Base-by-base conservation (phyloP, 2,329 filamentous ascomycete species). In the Fusarium tanahbumbuense region DNA sequence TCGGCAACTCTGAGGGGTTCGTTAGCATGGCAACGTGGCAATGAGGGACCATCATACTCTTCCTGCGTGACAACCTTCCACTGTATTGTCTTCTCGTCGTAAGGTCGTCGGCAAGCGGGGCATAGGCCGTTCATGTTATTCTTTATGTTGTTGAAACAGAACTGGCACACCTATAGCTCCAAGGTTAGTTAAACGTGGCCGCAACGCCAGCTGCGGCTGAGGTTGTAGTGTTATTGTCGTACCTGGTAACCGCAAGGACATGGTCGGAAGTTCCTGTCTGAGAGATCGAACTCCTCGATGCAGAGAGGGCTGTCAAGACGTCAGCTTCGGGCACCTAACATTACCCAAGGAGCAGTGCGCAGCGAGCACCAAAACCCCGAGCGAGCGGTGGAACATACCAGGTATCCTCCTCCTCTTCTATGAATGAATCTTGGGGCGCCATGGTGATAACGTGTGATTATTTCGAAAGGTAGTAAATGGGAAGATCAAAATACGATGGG, bases 111-210 rank as follows among this genome's bases (percentile, higher is more conserved):
- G 80, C 96, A 99, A 73, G 97, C 97, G n/a, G 96, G 96, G 81
- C 96, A 99, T 61, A 98, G 87, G 37, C 95, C 94, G 78, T 98
- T 98, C 88, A 97, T 94, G 76, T 98, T 98, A 75, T 92, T 97
- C 83, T 97, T 97, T 80, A 99, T 97, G 80, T 98, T 99, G 83
- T 99, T 98, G 85, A 95, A 99, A 83, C 96, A 99, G 83, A 99
- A 99, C 85, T 99, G 97, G 82, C 96, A 99, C 80, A 99, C 95
- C 94, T 98, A 30, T 0, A 44, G 46, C 13, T 45, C 32, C 20
- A 44, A 27, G n/a, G 73, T 76, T 73, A 76, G 72, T 60, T 52
- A 60, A 57, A 73, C 65, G 70, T 70, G 71, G 67, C 67, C 68
- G 53, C 20, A 60, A 41, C 47, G 15, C 41, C 67, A 60, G 48